These are phyloP conservation scores for Yamadazyma takamatsuzukensis DNA, from an alignment of 805 yeast genomes.

Conservation along the genomic window DNA sequence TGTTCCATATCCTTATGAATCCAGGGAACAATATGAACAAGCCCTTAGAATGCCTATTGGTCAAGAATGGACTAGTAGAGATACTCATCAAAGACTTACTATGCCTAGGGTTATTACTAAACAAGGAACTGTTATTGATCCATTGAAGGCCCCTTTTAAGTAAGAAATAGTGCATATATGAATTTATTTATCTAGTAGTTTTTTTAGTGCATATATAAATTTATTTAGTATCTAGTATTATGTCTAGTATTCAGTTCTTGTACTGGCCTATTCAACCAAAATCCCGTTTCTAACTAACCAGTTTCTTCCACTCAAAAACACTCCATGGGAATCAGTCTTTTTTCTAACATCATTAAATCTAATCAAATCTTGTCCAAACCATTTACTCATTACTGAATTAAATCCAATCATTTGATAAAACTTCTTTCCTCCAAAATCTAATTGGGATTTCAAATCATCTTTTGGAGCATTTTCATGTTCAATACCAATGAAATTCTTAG, in stretches of 20 bases:
- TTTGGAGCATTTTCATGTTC: constrained; percentile 26
- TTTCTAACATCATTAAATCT: constrained; percentile 61
- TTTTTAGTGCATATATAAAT: background rate
- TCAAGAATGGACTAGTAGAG: constrained; percentile 91
- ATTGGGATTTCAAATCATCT: constrained; percentile 38
- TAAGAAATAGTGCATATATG: too few relatives aligned
- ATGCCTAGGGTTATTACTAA: constrained; percentile 86
- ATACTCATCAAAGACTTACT: constrained; percentile 80
- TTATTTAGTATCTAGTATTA: background rate
- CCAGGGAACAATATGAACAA: constrained; percentile 91
- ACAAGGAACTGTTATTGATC: constrained; percentile 88
- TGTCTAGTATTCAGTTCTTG: background rate
- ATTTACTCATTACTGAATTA: constrained; percentile 59
- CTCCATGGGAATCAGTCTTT: constrained; percentile 74
- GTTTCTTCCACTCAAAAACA: constrained; percentile 69
- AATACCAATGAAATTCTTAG: constrained; percentile 82
- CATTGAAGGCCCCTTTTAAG: constrained; percentile 81
- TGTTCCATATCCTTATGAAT: constrained; percentile 96
- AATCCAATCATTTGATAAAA: constrained; percentile 78
- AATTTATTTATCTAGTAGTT: background rate
- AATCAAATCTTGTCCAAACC: constrained; percentile 74
- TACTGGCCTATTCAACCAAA: constrained; percentile 24
- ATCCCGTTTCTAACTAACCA: constrained; percentile 87
- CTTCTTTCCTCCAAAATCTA: constrained; percentile 43
- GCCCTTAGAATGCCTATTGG: constrained; percentile 94